A percentile compares a stretch with the other conserved stretches of the same genome.
Conservation (phyloP, 192 early-diverging fungal genomes). For the Diversispora eburnea region DNA sequence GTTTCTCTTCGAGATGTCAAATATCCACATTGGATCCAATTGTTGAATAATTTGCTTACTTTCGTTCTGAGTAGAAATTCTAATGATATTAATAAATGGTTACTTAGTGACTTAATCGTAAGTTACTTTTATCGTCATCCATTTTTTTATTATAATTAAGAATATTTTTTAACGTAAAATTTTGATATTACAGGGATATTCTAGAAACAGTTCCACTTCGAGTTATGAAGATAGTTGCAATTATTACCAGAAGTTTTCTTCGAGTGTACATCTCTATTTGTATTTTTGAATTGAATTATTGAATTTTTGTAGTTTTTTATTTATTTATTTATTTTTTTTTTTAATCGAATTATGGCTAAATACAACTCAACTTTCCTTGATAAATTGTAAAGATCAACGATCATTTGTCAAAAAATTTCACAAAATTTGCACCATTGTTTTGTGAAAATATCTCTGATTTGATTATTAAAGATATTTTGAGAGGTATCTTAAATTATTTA, state of each 20-base stretch:
- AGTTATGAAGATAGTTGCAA: not conserved
- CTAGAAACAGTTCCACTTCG: not conserved
- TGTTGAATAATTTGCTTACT: conserved; percentile 12
- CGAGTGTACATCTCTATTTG: not conserved
- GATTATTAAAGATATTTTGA: conserved; percentile 1
- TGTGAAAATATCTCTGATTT: not conserved
- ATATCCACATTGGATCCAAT: conserved; percentile 24
- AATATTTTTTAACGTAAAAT: not conserved
- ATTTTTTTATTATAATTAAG: not conserved
- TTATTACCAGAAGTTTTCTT: conserved; percentile 11
- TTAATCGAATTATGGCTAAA: not conserved
- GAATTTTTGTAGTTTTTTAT: too few species aligned
- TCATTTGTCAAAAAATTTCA: conserved; percentile 2
- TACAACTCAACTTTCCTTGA: not conserved
- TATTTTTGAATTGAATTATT: too few species aligned
- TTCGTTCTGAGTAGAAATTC: conserved; percentile 22
- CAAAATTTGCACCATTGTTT: not conserved
- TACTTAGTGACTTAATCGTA: conserved; percentile 29
- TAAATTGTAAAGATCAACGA: conserved; percentile 13
- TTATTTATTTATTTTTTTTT: not conserved
- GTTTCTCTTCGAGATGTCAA: not conserved
- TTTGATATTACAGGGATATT: conserved; percentile 12
- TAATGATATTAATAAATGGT: not conserved
- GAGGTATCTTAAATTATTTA: not conserved
- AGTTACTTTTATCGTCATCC: not conserved